Evolutionary conservation across 139 green algal genomes (phyloP), one percentile per base, ranked within the genome.

Genomic region (Chloropicon primus): DNA sequence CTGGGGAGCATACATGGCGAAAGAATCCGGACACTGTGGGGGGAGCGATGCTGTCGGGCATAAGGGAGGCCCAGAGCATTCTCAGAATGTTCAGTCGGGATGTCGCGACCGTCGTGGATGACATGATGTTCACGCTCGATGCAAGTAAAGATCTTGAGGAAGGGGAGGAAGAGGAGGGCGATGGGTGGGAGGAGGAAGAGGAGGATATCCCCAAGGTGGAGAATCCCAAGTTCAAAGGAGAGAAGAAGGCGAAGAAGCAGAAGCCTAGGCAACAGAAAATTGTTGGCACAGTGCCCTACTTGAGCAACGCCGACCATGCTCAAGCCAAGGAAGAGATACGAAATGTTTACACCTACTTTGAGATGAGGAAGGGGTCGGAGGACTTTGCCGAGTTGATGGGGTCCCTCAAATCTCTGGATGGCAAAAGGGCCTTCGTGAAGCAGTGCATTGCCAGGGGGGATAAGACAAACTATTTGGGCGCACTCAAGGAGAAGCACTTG

Each of bases 21-120:
- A 84, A 94, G 82, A 92, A 97, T 79, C 92, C 89, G 0, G 92
- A 96, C 79, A 96, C 92, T 0, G 92, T 97, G 23, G 92, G 92
- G 26, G 92, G 91, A 21, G 91, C 91, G 28, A 89, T 95, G 86
- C 82, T 96, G 27, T 89, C 83, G 1, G 91, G 91, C 10, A 29
- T 91, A 74, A 83, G 90, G 2, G 92, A 94, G 84, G 92, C 90
- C 22, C 80, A 81, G 22, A 84, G 85, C 5, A 84, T 86, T 25
- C 71, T 74, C 71, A 26, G 71, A 21, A 28, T 26, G 71, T 26
- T 74, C 71, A 21, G 10, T 5, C 5, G 41, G 41, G 41, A 62
- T 62, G 41, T 17, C 41, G 41, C 41, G 41, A n/a, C 41, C 10
- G 41, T 62, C 10, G 41, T 17, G 41, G 41, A 62, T 5, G 41